Base-by-base conservation (phyloP, 2,329 filamentous ascomycete genomes). In the Ophiocordyceps polyrhachis-furcata region DNA sequence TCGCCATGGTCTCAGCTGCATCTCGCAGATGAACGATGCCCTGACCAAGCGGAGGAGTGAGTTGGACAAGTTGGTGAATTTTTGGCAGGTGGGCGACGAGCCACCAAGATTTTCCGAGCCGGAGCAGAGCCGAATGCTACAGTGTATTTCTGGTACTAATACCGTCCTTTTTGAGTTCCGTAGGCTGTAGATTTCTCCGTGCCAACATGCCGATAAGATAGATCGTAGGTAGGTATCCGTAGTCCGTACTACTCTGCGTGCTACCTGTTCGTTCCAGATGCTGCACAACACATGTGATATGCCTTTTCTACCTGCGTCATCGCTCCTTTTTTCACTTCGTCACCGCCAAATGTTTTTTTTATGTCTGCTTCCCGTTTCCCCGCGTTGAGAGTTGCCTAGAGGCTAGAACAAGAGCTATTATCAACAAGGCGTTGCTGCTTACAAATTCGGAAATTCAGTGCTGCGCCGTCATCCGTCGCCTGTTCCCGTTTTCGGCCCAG, bases 1-100 rank as follows among this genome's bases (percentile, higher is more conserved):
- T 66, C 47, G 65, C 65, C 65, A 68, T 68, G 49, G 51, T 42
- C 45, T 48, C 47, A 43, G 50, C 48, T n/a, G 49, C 49, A 47
- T 50, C 50, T 49, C 49, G 47, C 13, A 42, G 45, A 42, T 38
- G 40, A 43, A n/a, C 35, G 44, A 45, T 46, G 38, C 35, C 41
- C 21, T 23, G 21, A 23, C 21, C 21, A 23, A 6, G 4, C 14
- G 23, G 40, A 14, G 25, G 12, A 38, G 42, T 20, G 43, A 42
- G 41, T 44, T 12, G 14, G 42, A 9, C 6, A 28, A 23, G 7
- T 13, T 25, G 20, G 42, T 13, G 17, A 14, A 19, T 48, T 46
- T 52, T 55, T 49, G 44, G 42, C 46, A 43, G 53, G 52, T 55
- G 48, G 53, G 53, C 47, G 51, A 53, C 52, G 52, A 55, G 52